Conservation (phyloP, 1,284 basidiomycete species). For the Sporisorium graminicola region DNA sequence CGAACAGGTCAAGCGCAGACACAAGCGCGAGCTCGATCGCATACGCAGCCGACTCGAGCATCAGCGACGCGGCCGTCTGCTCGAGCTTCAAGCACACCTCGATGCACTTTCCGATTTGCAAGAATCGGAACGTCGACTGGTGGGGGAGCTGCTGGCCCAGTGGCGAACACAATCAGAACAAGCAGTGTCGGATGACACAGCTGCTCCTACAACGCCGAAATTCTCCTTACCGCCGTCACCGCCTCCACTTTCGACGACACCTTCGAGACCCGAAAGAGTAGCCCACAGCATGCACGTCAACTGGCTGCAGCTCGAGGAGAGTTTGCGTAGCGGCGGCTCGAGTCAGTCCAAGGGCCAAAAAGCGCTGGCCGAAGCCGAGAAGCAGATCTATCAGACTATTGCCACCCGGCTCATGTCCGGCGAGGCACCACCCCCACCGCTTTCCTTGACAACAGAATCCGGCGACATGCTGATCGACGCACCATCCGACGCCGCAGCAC, state of each 20-base stretch:
- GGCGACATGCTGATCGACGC: slow-evolving; percentile 3
- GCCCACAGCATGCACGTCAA: slow-evolving; percentile 37
- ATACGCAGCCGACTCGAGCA: slow-evolving; percentile 44
- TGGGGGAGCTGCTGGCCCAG: slow-evolving; percentile 33
- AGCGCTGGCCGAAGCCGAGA: slow-evolving; percentile 34
- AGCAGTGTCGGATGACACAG: not conserved
- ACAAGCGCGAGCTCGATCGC: slow-evolving; percentile 46
- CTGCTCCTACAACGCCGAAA: not conserved
- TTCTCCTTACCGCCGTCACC: not conserved
- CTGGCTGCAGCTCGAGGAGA: slow-evolving; percentile 36
- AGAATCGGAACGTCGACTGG: slow-evolving; percentile 33
- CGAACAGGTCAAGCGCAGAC: slow-evolving; percentile 51
- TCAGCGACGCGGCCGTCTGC: slow-evolving; percentile 31
- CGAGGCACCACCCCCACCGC: slow-evolving; percentile 20
- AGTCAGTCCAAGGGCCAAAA: slow-evolving; percentile 45
- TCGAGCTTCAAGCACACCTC: slow-evolving; percentile 27
- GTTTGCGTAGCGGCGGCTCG: slow-evolving; percentile 12
- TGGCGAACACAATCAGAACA: slow-evolving; percentile 20
- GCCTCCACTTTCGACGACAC: slow-evolving; percentile 6
- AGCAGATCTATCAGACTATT: slow-evolving; percentile 40
- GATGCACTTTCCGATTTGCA: slow-evolving; percentile 21
- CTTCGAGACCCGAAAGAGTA: slow-evolving; percentile 20
- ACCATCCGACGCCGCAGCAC: not conserved
- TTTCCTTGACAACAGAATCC: not conserved
- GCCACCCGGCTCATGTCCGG: slow-evolving; percentile 32